Conservation (phyloP, 768 basidiomycete genomes). For the Pisolithus orientalis region DNA sequence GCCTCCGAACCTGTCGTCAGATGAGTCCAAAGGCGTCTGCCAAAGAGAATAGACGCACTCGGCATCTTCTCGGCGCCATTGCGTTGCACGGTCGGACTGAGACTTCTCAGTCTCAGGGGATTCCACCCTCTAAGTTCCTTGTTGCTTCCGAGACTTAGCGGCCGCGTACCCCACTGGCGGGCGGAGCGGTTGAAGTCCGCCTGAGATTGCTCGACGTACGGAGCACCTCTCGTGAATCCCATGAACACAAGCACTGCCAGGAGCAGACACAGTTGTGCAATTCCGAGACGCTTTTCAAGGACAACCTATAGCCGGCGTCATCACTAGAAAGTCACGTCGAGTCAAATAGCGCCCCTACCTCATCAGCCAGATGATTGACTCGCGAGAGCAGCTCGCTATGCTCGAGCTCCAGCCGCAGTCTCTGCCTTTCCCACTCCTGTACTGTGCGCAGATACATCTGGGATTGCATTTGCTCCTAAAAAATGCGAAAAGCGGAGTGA, state of each 20-base stretch:
- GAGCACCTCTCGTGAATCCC: conserved; percentile 67
- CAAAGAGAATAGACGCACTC: conserved; percentile 4
- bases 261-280: conserved; percentile 81
- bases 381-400: conserved; percentile 61
- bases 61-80: conserved; percentile 10
- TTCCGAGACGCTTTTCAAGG: conserved; percentile 83
- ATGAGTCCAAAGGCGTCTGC: neutral
- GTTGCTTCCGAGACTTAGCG: conserved; percentile 51
- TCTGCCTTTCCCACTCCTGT: conserved; percentile 64
- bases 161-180: conserved; percentile 51
- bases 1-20: neutral
- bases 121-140: conserved; percentile 29
- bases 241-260: conserved; percentile 83
- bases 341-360: conserved; percentile 42
- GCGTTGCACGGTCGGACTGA: conserved; percentile 18
- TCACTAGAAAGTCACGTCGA: neutral
- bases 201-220: conserved; percentile 28
- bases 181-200: conserved; percentile 20
- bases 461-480: conserved; percentile 64
- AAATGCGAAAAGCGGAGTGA: neutral
- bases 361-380: conserved; percentile 71
- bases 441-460: conserved; percentile 59
- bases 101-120: conserved; percentile 21
- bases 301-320: conserved; percentile 46
- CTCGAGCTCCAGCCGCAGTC: conserved; percentile 61